Percentiles rank a stretch among this genome's conserved stretches.
Evolutionary conservation across 164 flowering plant species (phyloP).

Genomic region (Berberis vulgaris): DNA sequence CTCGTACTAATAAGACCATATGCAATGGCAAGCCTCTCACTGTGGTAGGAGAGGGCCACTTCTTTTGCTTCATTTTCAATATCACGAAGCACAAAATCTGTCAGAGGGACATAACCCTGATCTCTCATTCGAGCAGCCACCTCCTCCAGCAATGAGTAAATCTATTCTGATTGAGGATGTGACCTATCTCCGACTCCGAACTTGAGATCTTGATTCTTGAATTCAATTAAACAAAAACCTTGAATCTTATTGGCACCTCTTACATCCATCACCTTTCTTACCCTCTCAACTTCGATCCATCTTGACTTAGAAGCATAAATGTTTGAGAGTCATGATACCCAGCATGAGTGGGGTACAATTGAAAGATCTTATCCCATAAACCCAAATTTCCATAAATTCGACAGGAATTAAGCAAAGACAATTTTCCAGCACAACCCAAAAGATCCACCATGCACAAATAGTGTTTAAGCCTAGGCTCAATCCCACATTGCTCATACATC

Average conservation of each 20-base stretch:
- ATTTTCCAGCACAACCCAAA: background rate
- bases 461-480: background rate
- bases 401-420: slow-evolving; percentile 25
- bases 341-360: slow-evolving; percentile 20
- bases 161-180: slow-evolving; percentile 19
- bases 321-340: slow-evolving; percentile 29
- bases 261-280: slow-evolving; percentile 16
- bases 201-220: slow-evolving; percentile 10
- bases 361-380: slow-evolving; percentile 16
- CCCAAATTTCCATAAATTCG: slow-evolving; percentile 24
- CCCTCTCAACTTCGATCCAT: slow-evolving; percentile 23
- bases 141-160: slow-evolving; percentile 14
- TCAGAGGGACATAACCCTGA: slow-evolving; percentile 23
- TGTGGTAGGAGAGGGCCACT: slow-evolving; percentile 23
- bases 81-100: slow-evolving; percentile 28
- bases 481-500: background rate
- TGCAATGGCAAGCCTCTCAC: slow-evolving; percentile 37
- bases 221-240: slow-evolving; percentile 27
- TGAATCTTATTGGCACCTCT: slow-evolving; percentile 14
- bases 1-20: slow-evolving; percentile 23
- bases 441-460: background rate
- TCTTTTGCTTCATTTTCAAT: slow-evolving; percentile 32
- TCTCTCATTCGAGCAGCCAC: slow-evolving; percentile 17
- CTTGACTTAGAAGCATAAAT: slow-evolving; percentile 25
- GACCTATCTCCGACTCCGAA: slow-evolving; percentile 25